phyloP scores from a whole-genome alignment of 2,329 filamentous ascomycete species.

The Paracorniculantispora psalliotae region DNA sequence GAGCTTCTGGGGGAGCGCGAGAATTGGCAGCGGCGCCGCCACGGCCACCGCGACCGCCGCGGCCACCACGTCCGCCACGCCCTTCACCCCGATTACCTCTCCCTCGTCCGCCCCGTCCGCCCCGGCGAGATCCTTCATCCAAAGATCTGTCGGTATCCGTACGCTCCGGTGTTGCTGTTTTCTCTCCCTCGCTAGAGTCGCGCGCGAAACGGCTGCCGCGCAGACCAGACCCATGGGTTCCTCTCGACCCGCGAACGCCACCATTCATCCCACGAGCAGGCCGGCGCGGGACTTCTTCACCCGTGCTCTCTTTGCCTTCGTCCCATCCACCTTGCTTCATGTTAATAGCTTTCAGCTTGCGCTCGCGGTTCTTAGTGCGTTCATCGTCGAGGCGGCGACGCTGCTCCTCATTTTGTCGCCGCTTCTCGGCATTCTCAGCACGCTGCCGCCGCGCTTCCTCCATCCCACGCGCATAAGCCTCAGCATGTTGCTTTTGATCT shows the following conservation, averaged over 20 bases:
- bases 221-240: slow-evolving; percentile 32
- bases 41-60: slow-evolving; percentile 29
- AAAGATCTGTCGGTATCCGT: slow-evolving; percentile 21
- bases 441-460: slow-evolving; percentile 50
- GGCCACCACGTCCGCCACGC: slow-evolving; percentile 20
- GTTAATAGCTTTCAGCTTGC: slow-evolving; percentile 56
- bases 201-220: slow-evolving; percentile 39
- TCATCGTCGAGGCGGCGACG: slow-evolving; percentile 52
- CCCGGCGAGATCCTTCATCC: slow-evolving; percentile 30
- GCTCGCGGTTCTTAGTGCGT: slow-evolving; percentile 54
- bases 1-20: slow-evolving; percentile 19
- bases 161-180: slow-evolving; percentile 30
- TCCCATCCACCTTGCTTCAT: slow-evolving; percentile 54
- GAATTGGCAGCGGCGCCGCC: slow-evolving; percentile 16
- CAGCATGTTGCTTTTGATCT: slow-evolving; percentile 51
- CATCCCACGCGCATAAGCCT: slow-evolving; percentile 49
- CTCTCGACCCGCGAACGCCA: slow-evolving; percentile 27
- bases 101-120: slow-evolving; percentile 28
- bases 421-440: slow-evolving; percentile 47
- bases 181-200: slow-evolving; percentile 30
- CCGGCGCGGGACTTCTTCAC: slow-evolving; percentile 35
- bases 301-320: slow-evolving; percentile 46
- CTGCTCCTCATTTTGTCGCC: slow-evolving; percentile 48
- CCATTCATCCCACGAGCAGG: slow-evolving; percentile 40
- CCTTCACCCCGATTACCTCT: slow-evolving; percentile 28